Evolutionary conservation across 495 filamentous ascomycete species (phyloP).

Genomic region (Podospora sp.): DNA sequence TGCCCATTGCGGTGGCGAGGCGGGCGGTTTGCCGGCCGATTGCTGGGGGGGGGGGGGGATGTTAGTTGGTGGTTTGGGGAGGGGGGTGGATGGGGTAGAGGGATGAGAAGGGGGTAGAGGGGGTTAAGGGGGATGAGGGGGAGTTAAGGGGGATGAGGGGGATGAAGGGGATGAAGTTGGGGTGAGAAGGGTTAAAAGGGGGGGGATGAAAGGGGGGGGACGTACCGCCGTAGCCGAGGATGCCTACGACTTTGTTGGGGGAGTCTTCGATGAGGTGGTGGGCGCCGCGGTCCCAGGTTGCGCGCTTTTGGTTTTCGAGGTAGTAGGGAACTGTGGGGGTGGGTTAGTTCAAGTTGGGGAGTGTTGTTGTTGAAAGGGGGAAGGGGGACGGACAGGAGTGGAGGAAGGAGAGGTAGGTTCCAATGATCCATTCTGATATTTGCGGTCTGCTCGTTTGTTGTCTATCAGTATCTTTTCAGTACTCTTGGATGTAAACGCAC

Average conservation of each 20-base stretch:
- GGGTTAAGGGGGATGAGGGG: too few relatives aligned
- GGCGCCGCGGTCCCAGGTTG: constrained; percentile 49
- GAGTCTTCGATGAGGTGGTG: constrained; percentile 43
- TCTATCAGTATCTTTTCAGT: background rate
- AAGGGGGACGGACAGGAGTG: constrained; percentile 43
- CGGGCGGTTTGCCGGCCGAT: constrained; percentile 80
- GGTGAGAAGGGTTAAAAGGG: too few relatives aligned
- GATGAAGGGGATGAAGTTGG: too few relatives aligned
- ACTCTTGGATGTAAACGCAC: constrained; percentile 21
- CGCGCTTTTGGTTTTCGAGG: constrained; percentile 54
- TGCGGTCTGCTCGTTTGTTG: constrained; percentile 53
- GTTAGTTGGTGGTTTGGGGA: too few relatives aligned
- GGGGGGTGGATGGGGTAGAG: too few relatives aligned
- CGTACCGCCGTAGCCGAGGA: constrained; percentile 85
- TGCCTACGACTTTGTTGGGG: constrained; percentile 58
- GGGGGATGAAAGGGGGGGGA: too few relatives aligned
- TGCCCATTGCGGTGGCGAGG: constrained; percentile 72
- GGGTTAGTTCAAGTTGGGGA: too few relatives aligned
- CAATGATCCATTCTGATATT: constrained; percentile 78
- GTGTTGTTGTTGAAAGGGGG: background rate
- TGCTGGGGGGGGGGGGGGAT: too few relatives aligned
- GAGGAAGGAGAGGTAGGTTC: constrained; percentile 52
- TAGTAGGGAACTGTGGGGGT: constrained; percentile 58
- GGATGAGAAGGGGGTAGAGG: too few relatives aligned
- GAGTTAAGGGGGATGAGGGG: too few relatives aligned